Evolutionary conservation across 108 stramenopile genomes (phyloP).

Genomic region (Cyclotella cryptica): DNA sequence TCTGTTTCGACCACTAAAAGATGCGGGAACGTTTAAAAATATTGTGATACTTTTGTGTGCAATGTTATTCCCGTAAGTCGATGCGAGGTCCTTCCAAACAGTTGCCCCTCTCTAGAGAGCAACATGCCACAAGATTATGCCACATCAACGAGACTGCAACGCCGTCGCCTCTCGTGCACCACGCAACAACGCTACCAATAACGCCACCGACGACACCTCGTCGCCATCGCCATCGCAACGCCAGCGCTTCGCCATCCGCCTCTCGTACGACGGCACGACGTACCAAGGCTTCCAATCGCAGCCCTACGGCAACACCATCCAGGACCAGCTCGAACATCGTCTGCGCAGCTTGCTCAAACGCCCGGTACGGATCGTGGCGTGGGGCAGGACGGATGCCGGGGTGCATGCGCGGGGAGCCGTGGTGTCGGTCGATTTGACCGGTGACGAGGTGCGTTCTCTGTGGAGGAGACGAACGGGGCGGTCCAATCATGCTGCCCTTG

Average conservation of each 20-base stretch:
- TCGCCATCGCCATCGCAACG: background rate
- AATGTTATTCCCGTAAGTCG: no score
- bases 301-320: constrained; percentile 40
- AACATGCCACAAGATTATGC: no score
- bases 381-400: constrained; percentile 44
- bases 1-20: no score
- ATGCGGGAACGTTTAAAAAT: background rate
- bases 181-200: no score
- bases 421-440: constrained; percentile 26
- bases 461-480: background rate
- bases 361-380: constrained; percentile 20
- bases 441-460: constrained; percentile 24
- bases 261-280: constrained; percentile 34
- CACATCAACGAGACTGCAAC: constrained; percentile 44
- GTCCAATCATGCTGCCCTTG: background rate
- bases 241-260: constrained; percentile 38
- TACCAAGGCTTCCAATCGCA: constrained; percentile 45
- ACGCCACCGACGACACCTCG: background rate
- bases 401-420: constrained; percentile 36
- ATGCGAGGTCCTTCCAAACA: no score
- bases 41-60: background rate
- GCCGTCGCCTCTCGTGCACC: constrained; percentile 1
- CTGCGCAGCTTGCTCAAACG: constrained; percentile 25
- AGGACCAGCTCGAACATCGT: constrained; percentile 40
- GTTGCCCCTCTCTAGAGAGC: no score